These are phyloP conservation scores for Mucor indicus DNA, from an alignment of 371 early-diverging fungal species.

Conservation along the genomic window DNA sequence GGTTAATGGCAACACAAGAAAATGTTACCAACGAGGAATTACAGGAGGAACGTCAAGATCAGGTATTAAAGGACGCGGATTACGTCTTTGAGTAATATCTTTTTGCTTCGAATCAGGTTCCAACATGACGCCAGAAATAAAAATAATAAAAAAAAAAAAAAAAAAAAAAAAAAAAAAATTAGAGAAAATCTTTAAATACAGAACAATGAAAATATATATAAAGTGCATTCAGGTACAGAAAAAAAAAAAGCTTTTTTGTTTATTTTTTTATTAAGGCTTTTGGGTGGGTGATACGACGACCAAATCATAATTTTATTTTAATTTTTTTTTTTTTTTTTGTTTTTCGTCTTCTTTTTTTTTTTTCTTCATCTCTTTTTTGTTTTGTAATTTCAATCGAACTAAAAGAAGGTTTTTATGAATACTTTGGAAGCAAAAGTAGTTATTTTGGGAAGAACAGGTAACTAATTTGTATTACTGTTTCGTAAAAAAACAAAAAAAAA, in stretches of 20 bases:
- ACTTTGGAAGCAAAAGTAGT: slow-evolving; percentile 69
- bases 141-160: background rate
- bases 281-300: too few relatives aligned
- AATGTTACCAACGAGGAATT: slow-evolving; percentile 22
- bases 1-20: background rate
- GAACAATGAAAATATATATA: background rate
- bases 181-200: background rate
- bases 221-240: background rate
- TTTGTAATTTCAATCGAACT: too few relatives aligned
- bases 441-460: slow-evolving; percentile 64
- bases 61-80: slow-evolving; percentile 19
- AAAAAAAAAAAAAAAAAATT: background rate
- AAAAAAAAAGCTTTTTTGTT: background rate
- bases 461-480: too few relatives aligned
- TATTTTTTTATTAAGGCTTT: background rate
- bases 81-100: slow-evolving; percentile 11
- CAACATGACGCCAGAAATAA: slow-evolving; percentile 9
- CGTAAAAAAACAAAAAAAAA: too few relatives aligned
- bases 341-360: slow-evolving; percentile 4
- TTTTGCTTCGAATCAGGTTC: slow-evolving; percentile 20
- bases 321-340: slow-evolving; percentile 1
- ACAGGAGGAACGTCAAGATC: slow-evolving; percentile 24
- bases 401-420: slow-evolving; percentile 2
- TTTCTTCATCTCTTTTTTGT: background rate
- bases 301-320: background rate